Conservation (phyloP, 1,139 yeast genomes). For the Sugiyamaella castrensis region DNA sequence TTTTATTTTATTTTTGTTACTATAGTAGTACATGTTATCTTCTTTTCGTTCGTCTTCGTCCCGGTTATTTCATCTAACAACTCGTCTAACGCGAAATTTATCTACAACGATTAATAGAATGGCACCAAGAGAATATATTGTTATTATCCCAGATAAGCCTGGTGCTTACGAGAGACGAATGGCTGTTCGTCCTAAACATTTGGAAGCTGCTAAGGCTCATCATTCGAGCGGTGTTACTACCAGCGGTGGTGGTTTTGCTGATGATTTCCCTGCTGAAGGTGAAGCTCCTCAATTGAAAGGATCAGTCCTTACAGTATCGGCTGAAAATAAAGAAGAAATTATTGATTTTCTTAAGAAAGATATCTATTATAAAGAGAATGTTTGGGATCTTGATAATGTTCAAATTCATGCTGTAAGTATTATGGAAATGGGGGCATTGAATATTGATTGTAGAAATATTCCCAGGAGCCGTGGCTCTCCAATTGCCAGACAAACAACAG, state of each 20-base stretch:
- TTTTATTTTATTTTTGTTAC: neutral
- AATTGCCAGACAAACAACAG: neutral
- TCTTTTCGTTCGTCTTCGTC: neutral
- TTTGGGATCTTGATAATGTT: conserved; percentile 72
- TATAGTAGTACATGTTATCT: neutral
- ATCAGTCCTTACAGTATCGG: conserved; percentile 60
- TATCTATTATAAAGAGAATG: conserved; percentile 58
- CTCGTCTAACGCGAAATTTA: neutral
- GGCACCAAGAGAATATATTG: conserved; percentile 34
- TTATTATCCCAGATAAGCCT: conserved; percentile 68
- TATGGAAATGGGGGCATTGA: too few relatives aligned
- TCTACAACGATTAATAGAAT: conserved; percentile 1
- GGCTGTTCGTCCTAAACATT: conserved; percentile 54
- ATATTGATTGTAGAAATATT: too few relatives aligned
- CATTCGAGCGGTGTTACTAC: conserved; percentile 56
- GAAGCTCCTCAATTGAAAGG: conserved; percentile 62
- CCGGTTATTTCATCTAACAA: too few relatives aligned
- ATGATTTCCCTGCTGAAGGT: conserved; percentile 43
- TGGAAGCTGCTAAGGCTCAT: conserved; percentile 51
- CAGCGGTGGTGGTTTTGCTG: conserved; percentile 44
- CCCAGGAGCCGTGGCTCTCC: too few relatives aligned
- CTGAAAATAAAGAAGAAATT: conserved; percentile 61
- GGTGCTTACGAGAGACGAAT: conserved; percentile 52
- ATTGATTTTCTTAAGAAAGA: conserved; percentile 62
- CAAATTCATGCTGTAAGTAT: conserved; percentile 52